These are phyloP conservation scores for Inga leiocalycina DNA, from an alignment of 306 rosid species.

Conservation along the genomic window DNA sequence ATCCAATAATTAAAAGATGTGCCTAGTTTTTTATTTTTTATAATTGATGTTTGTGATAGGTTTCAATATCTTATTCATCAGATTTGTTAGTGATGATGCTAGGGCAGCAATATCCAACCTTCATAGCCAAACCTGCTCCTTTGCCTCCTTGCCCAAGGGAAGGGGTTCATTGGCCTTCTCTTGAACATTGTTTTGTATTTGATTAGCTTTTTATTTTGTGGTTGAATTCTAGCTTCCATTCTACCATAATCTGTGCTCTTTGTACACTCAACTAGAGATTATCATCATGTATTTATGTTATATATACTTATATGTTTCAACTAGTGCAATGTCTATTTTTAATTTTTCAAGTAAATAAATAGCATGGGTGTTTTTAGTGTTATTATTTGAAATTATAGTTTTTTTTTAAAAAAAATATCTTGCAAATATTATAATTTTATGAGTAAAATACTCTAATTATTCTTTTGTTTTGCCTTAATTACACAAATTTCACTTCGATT, in stretches of 20 bases:
- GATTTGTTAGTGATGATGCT: slow-evolving; percentile 93
- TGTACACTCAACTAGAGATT: slow-evolving; percentile 33
- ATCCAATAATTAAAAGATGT: not conserved
- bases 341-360: not conserved
- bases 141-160: slow-evolving; percentile 84
- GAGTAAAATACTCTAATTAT: too few species aligned
- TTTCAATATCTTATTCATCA: slow-evolving; percentile 48
- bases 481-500: too few species aligned
- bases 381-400: not conserved
- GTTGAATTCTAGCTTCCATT: slow-evolving; percentile 2
- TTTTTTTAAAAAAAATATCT: not conserved
- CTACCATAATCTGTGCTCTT: slow-evolving; percentile 22
- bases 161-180: slow-evolving; percentile 76
- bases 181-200: slow-evolving; percentile 54
- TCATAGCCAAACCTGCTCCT: slow-evolving; percentile 89
- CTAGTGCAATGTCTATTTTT: too few species aligned
- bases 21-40: not conserved
- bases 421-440: too few species aligned
- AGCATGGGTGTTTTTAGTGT: not conserved
- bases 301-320: not conserved
- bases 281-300: slow-evolving; percentile 19
- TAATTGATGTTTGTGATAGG: slow-evolving; percentile 44
- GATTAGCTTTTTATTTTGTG: slow-evolving; percentile 41
- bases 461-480: too few species aligned
- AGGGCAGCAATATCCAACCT: slow-evolving; percentile 82